Evolutionary conservation across 257 asterid species (phyloP).

Genomic region (Solanum pimpinellifolium): DNA sequence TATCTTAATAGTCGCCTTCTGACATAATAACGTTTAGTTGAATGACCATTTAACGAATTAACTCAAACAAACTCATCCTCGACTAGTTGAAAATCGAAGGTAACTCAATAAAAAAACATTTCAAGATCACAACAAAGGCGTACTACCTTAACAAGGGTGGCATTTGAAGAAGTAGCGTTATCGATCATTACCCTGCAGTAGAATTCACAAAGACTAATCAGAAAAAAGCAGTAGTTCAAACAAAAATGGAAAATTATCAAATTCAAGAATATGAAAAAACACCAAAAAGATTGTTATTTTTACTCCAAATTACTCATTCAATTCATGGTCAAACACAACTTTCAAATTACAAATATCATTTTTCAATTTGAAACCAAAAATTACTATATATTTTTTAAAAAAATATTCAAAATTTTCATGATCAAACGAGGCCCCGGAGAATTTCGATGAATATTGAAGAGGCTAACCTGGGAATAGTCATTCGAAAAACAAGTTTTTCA

Average conservation of each 20-base stretch:
- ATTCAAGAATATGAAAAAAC: not conserved
- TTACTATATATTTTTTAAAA: no score
- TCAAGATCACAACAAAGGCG: not conserved
- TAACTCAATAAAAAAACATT: not conserved
- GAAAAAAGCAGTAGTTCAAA: not conserved
- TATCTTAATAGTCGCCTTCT: not conserved
- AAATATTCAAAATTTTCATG: not conserved
- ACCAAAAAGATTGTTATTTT: not conserved
- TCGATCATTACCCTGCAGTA: constrained; percentile 83
- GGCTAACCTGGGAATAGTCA: constrained; percentile 78
- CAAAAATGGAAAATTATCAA: not conserved
- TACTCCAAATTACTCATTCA: not conserved
- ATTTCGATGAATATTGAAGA: not conserved
- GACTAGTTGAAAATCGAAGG: not conserved
- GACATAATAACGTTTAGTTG: not conserved
- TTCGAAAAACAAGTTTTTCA: constrained; percentile 74
- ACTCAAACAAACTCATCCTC: not conserved
- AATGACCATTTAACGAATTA: not conserved
- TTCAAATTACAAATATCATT: not conserved
- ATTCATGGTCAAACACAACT: not conserved
- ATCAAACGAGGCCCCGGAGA: not conserved
- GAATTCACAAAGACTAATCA: constrained; percentile 10
- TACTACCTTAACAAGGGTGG: constrained; percentile 68
- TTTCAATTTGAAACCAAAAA: not conserved
- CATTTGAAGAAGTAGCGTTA: constrained; percentile 63